phyloP scores from a whole-genome alignment of 2,329 filamentous ascomycete genomes.

The Ceratocystis papillata region DNA sequence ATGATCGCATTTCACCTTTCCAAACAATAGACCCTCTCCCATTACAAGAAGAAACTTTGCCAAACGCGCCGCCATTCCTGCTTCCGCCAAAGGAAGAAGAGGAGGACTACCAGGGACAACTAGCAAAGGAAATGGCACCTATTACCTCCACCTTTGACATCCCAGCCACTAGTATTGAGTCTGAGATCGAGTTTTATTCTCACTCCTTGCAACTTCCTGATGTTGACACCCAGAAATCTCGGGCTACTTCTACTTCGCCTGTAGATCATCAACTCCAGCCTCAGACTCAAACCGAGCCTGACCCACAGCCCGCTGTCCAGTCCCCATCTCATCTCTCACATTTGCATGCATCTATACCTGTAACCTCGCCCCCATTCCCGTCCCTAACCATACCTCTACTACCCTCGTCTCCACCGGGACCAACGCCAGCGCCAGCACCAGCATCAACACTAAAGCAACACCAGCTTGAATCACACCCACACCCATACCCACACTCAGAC shows the following conservation, averaged over 20 bases:
- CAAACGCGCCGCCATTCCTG: neutral
- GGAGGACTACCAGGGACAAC: neutral
- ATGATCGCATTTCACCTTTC: neutral
- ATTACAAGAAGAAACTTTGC: slow-evolving; percentile 9
- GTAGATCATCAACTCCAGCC: neutral
- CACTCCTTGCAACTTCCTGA: neutral
- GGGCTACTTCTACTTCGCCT: neutral
- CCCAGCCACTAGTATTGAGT: neutral
- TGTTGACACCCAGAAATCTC: neutral
- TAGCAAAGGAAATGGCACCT: neutral
- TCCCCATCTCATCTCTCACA: neutral
- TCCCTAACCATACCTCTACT: neutral
- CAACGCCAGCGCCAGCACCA: neutral
- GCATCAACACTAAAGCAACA: neutral
- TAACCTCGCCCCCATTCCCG: neutral
- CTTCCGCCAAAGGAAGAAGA: neutral
- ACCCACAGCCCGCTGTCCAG: neutral
- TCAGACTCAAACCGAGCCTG: neutral
- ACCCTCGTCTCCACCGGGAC: neutral
- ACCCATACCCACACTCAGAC: neutral
- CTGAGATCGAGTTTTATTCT: neutral
- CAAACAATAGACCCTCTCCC: neutral
- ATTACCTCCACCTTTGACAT: neutral
- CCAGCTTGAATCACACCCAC: neutral
- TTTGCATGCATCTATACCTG: neutral